Evolutionary conservation across 169 alveolate species (phyloP), one percentile per base, ranked within the genome.

Genomic region (Toxoplasma gondii): DNA sequence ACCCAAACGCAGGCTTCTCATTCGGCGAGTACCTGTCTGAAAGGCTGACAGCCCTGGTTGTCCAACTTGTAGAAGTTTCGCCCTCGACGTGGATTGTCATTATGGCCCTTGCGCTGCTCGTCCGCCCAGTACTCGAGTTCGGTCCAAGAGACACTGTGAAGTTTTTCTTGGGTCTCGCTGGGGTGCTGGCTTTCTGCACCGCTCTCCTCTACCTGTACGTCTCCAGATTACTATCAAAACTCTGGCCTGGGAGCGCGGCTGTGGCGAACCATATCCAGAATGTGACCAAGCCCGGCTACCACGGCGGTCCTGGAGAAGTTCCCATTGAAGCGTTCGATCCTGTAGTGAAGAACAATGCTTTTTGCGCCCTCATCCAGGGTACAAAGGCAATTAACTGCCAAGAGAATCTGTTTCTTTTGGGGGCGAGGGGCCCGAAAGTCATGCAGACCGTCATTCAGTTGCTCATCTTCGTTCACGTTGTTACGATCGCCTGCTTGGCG

Each of bases 21-120:
- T 93, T 93, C 74, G 91, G 95, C n/a, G 95, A 93, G 53, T 93
- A 87, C 31, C 78, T 93, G 27, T 67, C 92, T 5, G 95, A 92
- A 34, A 54, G 92, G 83, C 92, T 92, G 45, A 64, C 95, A 9
- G 92, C 49, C 41, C n/a, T 91, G 0, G 80, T 92, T 4, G 64
- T 67, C 74, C 80, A 86, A 58, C 88, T 92, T 81, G 92, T 92
- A 45, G 93, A 92, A 49, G 41, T 92, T n/a, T 91, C 95, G 31
- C 49, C 83, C 1, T 44, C 93, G 39, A 92, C 95, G 27, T 92
- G 95, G 95, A n/a, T 88, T 19, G 24, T 84, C 53, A 58, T 92
- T 36, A 67, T 92, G 38, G 91, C 92, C 39, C 34, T 92, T 31
- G 92, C 88, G n/a, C 92, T 92, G 24, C 88, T 81, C 49, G 67